Evolutionary conservation across 441 rosid genomes (phyloP).

Genomic region (Euphorbia schlechtendalii): DNA sequence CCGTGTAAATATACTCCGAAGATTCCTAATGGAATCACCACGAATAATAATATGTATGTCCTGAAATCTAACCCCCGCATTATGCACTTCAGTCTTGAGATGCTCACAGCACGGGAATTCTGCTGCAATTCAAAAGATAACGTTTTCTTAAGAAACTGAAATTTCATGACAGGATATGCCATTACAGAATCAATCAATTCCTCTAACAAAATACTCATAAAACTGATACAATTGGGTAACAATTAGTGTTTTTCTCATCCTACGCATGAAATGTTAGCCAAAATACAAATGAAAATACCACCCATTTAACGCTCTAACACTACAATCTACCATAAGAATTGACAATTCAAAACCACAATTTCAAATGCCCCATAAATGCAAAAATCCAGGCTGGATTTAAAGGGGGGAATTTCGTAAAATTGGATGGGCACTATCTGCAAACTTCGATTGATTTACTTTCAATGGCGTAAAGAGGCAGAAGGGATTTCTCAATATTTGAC

Average conservation of each 20-base stretch:
- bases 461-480: background rate
- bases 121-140: constrained; percentile 35
- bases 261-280: too few relatives aligned
- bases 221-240: too few relatives aligned
- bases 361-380: background rate
- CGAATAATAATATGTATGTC: constrained; percentile 36
- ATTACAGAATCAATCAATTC: too few relatives aligned
- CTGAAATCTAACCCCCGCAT: constrained; percentile 60
- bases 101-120: constrained; percentile 46
- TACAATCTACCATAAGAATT: too few relatives aligned
- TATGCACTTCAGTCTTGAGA: constrained; percentile 67
- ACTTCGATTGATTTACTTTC: background rate
- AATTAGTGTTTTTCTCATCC: too few relatives aligned
- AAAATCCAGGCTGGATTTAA: too few relatives aligned
- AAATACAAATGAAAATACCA: too few relatives aligned
- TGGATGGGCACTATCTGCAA: background rate
- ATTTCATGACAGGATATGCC: too few relatives aligned
- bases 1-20: constrained; percentile 37
- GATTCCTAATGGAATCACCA: constrained; percentile 47
- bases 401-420: too few relatives aligned
- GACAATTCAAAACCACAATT: background rate
- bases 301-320: too few relatives aligned
- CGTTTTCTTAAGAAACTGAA: constrained; percentile 18
- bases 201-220: too few relatives aligned
- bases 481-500: background rate